These are phyloP conservation scores for Capsicum baccatum DNA, from an alignment of 257 asterid genomes.

Conservation along the genomic window DNA sequence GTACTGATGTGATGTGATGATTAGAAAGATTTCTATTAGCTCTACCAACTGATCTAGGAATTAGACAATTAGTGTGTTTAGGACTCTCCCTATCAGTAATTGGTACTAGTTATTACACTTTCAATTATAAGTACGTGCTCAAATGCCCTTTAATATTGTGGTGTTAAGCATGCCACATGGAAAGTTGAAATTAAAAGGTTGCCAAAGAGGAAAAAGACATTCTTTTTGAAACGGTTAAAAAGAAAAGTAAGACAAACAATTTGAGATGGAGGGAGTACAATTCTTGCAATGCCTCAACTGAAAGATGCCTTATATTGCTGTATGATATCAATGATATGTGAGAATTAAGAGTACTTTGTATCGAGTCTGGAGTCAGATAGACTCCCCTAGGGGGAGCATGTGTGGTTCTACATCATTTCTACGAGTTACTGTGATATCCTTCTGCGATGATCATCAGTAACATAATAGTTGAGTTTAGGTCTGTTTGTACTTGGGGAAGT, in stretches of 20 bases:
- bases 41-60: slow-evolving; percentile 6
- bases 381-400: not conserved
- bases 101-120: not conserved
- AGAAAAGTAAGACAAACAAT: no score
- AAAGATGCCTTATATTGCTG: not conserved
- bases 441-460: not conserved
- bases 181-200: no score
- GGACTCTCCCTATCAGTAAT: not conserved
- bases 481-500: not conserved
- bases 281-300: not conserved
- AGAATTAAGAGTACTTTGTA: not conserved
- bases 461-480: not conserved
- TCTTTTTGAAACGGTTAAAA: no score
- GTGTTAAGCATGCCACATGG: no score
- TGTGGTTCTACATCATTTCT: not conserved
- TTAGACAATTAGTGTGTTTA: not conserved
- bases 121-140: no score
- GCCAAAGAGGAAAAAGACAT: no score
- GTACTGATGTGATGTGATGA: no score
- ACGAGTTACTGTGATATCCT: not conserved
- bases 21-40: not conserved
- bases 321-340: not conserved
- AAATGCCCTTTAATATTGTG: no score
- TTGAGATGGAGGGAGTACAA: not conserved
- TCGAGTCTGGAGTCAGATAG: not conserved